These are phyloP conservation scores for Metarhizium brunneum DNA, from an alignment of 2,329 filamentous ascomycete genomes.

Conservation along the genomic window DNA sequence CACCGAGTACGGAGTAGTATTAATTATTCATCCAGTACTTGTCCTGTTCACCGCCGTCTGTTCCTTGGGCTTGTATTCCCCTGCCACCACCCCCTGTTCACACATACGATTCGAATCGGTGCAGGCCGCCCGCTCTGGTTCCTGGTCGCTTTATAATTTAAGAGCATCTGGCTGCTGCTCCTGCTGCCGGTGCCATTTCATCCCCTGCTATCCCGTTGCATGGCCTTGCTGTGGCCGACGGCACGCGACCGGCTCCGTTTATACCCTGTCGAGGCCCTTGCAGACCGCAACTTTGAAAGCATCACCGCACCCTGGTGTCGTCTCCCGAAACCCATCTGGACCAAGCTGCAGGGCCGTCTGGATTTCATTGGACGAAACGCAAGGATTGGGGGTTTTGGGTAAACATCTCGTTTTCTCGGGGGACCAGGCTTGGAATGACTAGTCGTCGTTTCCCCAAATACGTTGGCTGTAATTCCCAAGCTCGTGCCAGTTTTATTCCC, in stretches of 20 bases:
- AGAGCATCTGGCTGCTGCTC: not conserved
- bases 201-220: not conserved
- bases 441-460: not conserved
- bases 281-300: conserved; percentile 5
- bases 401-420: not conserved
- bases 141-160: not conserved
- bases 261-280: not conserved
- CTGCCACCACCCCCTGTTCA: not conserved
- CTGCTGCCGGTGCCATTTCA: not conserved
- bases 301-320: not conserved
- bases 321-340: no score
- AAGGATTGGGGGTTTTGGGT: not conserved
- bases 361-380: not conserved
- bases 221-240: not conserved
- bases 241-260: not conserved
- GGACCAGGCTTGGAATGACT: not conserved
- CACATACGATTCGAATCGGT: not conserved
- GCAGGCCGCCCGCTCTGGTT: not conserved
- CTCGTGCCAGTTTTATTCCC: not conserved
- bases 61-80: not conserved
- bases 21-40: not conserved
- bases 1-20: not conserved
- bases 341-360: no score
- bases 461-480: not conserved
- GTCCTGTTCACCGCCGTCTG: not conserved